phyloP scores from a whole-genome alignment of 805 yeast genomes.

The Cyberlindnera veronae region DNA sequence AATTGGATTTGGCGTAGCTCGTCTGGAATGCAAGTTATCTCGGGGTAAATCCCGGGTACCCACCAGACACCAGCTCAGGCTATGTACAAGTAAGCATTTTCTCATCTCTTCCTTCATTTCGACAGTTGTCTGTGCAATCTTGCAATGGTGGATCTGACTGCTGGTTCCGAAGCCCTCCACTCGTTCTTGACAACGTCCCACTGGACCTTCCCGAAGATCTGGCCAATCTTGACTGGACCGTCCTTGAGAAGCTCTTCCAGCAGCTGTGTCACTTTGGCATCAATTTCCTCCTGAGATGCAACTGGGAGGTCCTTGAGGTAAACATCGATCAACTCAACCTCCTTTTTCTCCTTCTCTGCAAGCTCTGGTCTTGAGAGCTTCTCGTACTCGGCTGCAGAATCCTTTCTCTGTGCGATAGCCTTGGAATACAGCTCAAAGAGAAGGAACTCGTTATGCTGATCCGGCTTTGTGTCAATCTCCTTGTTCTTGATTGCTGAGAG shows the following conservation, averaged over 20 bases:
- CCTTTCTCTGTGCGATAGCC: conserved; percentile 45
- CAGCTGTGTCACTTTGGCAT: conserved; percentile 29
- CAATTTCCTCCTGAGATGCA: conserved; percentile 44
- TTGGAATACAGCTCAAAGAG: conserved; percentile 38
- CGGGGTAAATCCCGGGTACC: no score
- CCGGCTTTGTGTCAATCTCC: conserved; percentile 36
- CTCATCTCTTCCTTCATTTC: background rate
- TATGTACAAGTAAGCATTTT: conserved; percentile 12
- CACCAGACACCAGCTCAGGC: no score
- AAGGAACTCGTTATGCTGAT: conserved; percentile 33
- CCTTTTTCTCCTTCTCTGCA: conserved; percentile 49
- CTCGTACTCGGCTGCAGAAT: conserved; percentile 45
- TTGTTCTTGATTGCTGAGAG: conserved; percentile 42
- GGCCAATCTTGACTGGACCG: conserved; percentile 26
- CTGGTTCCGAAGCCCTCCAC: conserved; percentile 35
- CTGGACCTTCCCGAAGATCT: conserved; percentile 31
- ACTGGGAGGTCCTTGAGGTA: conserved; percentile 43
- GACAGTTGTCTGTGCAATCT: conserved; percentile 17
- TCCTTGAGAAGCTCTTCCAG: conserved; percentile 23
- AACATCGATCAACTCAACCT: conserved; percentile 39
- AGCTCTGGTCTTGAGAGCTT: conserved; percentile 48
- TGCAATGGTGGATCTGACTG: conserved; percentile 32
- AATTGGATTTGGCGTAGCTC: no score
- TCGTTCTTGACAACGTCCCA: conserved; percentile 33
- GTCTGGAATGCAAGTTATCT: no score